phyloP scores from a whole-genome alignment of 345 rosid species.

The Clausena lansium region DNA sequence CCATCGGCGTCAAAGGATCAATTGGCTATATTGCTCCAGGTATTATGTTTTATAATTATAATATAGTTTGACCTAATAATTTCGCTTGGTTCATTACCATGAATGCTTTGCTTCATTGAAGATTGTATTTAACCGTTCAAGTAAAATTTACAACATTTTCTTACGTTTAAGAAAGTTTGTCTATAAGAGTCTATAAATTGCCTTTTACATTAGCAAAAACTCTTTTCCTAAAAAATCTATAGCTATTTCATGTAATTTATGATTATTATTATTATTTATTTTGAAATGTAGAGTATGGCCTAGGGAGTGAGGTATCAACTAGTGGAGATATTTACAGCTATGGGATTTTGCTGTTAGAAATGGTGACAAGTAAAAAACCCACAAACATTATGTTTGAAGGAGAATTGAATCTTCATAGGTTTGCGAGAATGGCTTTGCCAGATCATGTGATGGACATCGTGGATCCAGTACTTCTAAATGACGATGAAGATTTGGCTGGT shows the following conservation, averaged over 20 bases:
- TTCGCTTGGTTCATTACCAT: no score
- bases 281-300: constrained; percentile 16
- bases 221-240: no score
- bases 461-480: background rate
- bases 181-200: no score
- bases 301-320: constrained; percentile 10
- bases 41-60: background rate
- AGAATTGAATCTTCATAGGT: constrained; percentile 15
- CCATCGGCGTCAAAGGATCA: background rate
- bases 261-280: background rate
- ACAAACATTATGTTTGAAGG: constrained; percentile 23
- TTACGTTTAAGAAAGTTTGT: no score
- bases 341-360: constrained; percentile 29
- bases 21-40: constrained; percentile 18
- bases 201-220: no score
- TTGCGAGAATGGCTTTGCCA: constrained; percentile 17
- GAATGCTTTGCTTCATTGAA: no score
- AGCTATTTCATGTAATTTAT: no score
- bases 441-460: constrained; percentile 8
- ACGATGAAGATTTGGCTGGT: background rate
- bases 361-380: constrained; percentile 26
- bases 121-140: no score
- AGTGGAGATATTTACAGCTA: constrained; percentile 32
- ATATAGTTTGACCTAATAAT: no score
- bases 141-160: no score